Conservation (phyloP, 2,329 filamentous ascomycete species). For the Rachicladosporium sp. region DNA sequence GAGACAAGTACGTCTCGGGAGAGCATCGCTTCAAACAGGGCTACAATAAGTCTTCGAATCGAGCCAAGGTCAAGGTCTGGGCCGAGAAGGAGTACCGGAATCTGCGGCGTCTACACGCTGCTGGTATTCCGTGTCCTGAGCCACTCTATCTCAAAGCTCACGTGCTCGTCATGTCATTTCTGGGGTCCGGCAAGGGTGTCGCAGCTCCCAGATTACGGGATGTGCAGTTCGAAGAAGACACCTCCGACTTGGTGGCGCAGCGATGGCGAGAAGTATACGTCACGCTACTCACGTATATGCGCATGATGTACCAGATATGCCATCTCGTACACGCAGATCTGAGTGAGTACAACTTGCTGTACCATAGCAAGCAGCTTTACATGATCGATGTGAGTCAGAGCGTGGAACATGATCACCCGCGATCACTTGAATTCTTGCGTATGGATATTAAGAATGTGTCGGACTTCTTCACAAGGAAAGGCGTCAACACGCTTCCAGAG, state of each 20-base stretch:
- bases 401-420: slow-evolving; percentile 91
- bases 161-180: slow-evolving; percentile 86
- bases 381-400: slow-evolving; percentile 97
- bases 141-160: slow-evolving; percentile 84
- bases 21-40: slow-evolving; percentile 85
- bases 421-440: slow-evolving; percentile 80
- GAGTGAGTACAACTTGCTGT: slow-evolving; percentile 96
- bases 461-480: slow-evolving; percentile 81
- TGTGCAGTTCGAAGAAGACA: slow-evolving; percentile 52
- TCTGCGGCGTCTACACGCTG: slow-evolving; percentile 66
- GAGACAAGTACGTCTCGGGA: slow-evolving; percentile 88
- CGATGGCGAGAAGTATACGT: slow-evolving; percentile 71
- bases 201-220: slow-evolving; percentile 83
- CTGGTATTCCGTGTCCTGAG: slow-evolving; percentile 82
- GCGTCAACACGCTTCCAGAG: slow-evolving; percentile 70
- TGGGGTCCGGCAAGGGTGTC: slow-evolving; percentile 77
- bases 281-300: slow-evolving; percentile 78
- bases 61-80: slow-evolving; percentile 97
- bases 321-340: slow-evolving; percentile 88
- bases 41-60: slow-evolving; percentile 87
- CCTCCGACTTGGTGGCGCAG: slow-evolving; percentile 47
- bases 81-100: slow-evolving; percentile 98
- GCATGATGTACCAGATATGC: slow-evolving; percentile 84
- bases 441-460: slow-evolving; percentile 98
- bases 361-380: slow-evolving; percentile 69